Base-by-base conservation (phyloP, 2,329 filamentous ascomycete genomes). In the Coniochaeta pulveracea region DNA sequence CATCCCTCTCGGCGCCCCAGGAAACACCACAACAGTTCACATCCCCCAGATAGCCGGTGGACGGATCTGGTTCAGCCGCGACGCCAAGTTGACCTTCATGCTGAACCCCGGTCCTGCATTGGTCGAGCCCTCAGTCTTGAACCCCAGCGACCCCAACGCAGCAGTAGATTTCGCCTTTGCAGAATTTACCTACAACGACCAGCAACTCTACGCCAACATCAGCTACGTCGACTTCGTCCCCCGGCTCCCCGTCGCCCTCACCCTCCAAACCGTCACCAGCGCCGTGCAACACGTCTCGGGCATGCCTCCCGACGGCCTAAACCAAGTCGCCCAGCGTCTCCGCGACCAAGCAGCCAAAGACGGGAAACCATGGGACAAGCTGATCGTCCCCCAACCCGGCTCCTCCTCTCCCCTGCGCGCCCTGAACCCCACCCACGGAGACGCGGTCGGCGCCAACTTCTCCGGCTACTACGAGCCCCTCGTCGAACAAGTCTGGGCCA, bases 91-190 rank as follows among this genome's bases (percentile, higher is more conserved):
- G 19, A 72, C 62, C 0, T 82, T 81, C 49, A 55, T 72, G 7
- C 56, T 81, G 19, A 82, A 82, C 45, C 75, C 73, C 0, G 73
- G 73, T 2, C 72, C 76, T 0, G 73, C 69, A 0, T 60, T 82
- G 3, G 75, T 81, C 27, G 76, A 80, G 50, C 77, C 77, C 1
- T 77, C 72, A 4, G 70, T 78, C n/a, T 66, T 72, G 9, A 81
- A 81, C 47, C 62, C 66, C 0, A 60, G 61, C 7, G 72, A 77
- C 40, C 57, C 63, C 6, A 76, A 76, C 41, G 60, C 60, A 28
- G 52, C 58, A 23, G 56, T 64, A 23, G 57, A 64, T 40, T 77
- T 72, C 56, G 58, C 58, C 26, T 77, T 76, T 47, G 69, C 64
- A 54, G 72, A 76, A 50, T 75, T 78, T 49, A 77, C 73, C 2